Percentiles rank a stretch among this genome's conserved stretches.
Evolutionary conservation across 1,284 basidiomycete genomes (phyloP).

Genomic region (Wolfiporia cocos): DNA sequence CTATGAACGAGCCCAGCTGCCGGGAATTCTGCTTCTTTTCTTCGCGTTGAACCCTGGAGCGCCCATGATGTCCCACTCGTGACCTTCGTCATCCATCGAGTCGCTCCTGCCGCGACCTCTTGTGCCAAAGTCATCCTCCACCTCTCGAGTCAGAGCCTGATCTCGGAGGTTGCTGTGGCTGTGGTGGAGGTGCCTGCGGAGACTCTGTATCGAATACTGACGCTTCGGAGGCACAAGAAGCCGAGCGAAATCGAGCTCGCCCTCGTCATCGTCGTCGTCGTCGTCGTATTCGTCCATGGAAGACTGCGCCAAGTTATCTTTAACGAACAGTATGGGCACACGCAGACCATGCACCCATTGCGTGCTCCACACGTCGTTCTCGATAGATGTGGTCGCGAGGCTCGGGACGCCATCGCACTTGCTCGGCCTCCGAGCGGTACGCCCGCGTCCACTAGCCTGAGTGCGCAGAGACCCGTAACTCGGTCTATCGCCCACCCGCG

Average conservation of each 20-base stretch:
- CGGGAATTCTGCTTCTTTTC: constrained; percentile 20
- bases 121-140: constrained; percentile 14
- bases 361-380: constrained; percentile 33
- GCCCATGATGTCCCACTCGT: constrained; percentile 14
- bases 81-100: constrained; percentile 19
- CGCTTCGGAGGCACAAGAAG: constrained; percentile 66
- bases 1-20: constrained; percentile 19
- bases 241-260: constrained; percentile 57
- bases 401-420: constrained; percentile 30
- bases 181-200: constrained; percentile 50
- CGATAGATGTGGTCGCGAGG: constrained; percentile 32
- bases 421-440: constrained; percentile 4
- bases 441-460: constrained; percentile 1
- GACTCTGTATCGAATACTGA: constrained; percentile 62
- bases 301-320: constrained; percentile 2
- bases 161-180: constrained; percentile 13
- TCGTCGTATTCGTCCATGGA: constrained; percentile 29
- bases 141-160: constrained; percentile 13
- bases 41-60: constrained; percentile 18
- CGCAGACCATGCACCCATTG: constrained; percentile 22
- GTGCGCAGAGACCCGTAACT: constrained; percentile 2
- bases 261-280: constrained; percentile 48
- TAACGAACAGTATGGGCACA: constrained; percentile 8
- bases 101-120: constrained; percentile 13
- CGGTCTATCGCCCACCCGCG: constrained; percentile 22